Base-by-base conservation (phyloP, 1,284 basidiomycete genomes). In the Apiotrichum veenhuisii region DNA sequence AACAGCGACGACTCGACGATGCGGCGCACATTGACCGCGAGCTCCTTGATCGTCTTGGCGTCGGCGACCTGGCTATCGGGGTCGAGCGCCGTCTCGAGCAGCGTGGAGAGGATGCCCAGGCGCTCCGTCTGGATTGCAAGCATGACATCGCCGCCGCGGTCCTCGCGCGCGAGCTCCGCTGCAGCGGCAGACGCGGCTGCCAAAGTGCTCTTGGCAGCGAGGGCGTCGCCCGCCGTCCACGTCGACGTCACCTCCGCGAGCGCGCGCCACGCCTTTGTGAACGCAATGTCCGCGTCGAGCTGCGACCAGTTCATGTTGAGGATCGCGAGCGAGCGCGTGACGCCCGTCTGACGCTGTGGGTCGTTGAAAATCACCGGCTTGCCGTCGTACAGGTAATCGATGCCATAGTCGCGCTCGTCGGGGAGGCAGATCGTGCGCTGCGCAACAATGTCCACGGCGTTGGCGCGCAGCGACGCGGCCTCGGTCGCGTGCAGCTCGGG, bases 111-210 rank as follows among this genome's bases (percentile, higher is more conserved):
- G 8, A 95, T 79, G 8, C 83, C 82, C 10, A 96, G 77, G 34
- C 91, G 82, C 25, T 87, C 84, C 1, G 84, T 82, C 66, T 96
- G 91, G 27, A 93, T 85, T 1, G 84, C 83, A 0, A 87, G 82
- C 85, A 93, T 90, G 80, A 93, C 87, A 61, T 92, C 87, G 1
- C 91, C 92, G 7, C 80, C 82, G 23, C 89, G 82, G 45, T 78
- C 80, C 75, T 94, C 92, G 18, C 76, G 74, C 0, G 89, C 83
- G 26, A 93, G 82, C 47, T 82, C 81, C 33, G 80, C 81, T 5
- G 87, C 87, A 8, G 89, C 80, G 0, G 83, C 81, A 0, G 84
- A 81, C 0, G 84, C 85, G 22, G 87, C 80, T 1, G 80, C 74
- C 12, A 92, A 73, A 8, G 88, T 75, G 22, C 80, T 81, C 4